Base-by-base conservation (phyloP, 2,329 filamentous ascomycete genomes). In the Phaeosphaeria sp. region DNA sequence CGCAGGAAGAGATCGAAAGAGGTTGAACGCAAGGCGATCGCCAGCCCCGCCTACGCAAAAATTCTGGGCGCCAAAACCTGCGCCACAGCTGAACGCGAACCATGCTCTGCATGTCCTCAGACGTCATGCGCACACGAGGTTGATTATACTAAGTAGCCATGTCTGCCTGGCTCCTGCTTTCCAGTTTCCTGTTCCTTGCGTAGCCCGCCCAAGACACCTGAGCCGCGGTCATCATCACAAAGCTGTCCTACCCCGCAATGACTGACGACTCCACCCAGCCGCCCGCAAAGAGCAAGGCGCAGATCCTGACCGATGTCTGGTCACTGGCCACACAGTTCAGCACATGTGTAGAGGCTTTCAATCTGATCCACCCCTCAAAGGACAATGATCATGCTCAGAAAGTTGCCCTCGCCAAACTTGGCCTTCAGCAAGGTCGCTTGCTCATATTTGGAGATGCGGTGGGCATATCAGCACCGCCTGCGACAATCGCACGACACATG, bases 361-460 rank as follows among this genome's bases (percentile, higher is more conserved):
- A 78, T 39, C 72, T 80, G 24, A 79, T 83, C 54, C 77, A 80
- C 54, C 77, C 79, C 0, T 69, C 72, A 48, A 78, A 79, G 48
- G 74, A 79, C 56, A 77, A 76, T 63, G 75, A 80, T 42, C 77
- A 75, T 56, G 70, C 73, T 15, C 80, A 83, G 60, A 79, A 80
- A 59, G 73, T 81, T 21, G 73, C 78, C 21, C 73, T 82, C 25
- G 72, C 77, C 3, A 75, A 77, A 51, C 69, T 82, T 6, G 80
- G 80, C 52, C 74, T 83, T 22, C 78, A 82, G 62, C 81, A 83
- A 65, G 79, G 79, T 39, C 74, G 80, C 24, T 73, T 83, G 46
- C 71, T 83, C 54, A 81, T 81, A 57, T 82, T 80, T 73, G 81
- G 80, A n/a, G 78, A 81, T 64, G 77, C 77, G 5, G 73, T 82